Evolutionary conservation across 345 rosid genomes (phyloP).

Genomic region (Ailanthus altissimus): DNA sequence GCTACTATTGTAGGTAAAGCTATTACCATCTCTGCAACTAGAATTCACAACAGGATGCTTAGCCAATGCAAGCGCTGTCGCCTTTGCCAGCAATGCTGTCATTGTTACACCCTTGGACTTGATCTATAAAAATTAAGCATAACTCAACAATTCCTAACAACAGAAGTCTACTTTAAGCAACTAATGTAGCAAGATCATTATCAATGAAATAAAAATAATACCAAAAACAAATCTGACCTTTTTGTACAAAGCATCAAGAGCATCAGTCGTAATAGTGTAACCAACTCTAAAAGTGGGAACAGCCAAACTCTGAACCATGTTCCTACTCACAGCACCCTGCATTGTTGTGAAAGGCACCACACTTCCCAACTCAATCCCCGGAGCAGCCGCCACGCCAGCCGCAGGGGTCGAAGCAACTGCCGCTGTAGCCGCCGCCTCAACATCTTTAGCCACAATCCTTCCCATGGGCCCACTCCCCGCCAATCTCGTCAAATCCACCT

Average conservation of each 20-base stretch:
- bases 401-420: conserved; percentile 19
- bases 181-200: conserved; percentile 5
- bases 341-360: conserved; percentile 88
- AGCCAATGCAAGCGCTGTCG: conserved; percentile 83
- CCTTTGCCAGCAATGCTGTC: conserved; percentile 96
- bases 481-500: conserved; percentile 63
- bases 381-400: conserved; percentile 20
- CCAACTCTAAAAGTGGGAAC: conserved; percentile 96
- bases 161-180: not conserved
- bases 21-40: conserved; percentile 85
- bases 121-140: conserved; percentile 51
- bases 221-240: conserved; percentile 47
- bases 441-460: conserved; percentile 95
- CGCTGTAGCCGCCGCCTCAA: conserved; percentile 59
- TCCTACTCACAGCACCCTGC: conserved; percentile 84
- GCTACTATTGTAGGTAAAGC: conserved; percentile 80
- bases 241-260: conserved; percentile 86
- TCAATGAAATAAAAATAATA: not conserved
- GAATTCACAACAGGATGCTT: conserved; percentile 86
- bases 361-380: conserved; percentile 45
- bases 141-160: not conserved
- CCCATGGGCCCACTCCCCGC: conserved; percentile 89
- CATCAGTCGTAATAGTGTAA: conserved; percentile 72
- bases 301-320: conserved; percentile 79
- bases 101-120: conserved; percentile 95